Evolutionary conservation across 2,329 filamentous ascomycete species (phyloP).

Genomic region (Metarhizium humberi): DNA sequence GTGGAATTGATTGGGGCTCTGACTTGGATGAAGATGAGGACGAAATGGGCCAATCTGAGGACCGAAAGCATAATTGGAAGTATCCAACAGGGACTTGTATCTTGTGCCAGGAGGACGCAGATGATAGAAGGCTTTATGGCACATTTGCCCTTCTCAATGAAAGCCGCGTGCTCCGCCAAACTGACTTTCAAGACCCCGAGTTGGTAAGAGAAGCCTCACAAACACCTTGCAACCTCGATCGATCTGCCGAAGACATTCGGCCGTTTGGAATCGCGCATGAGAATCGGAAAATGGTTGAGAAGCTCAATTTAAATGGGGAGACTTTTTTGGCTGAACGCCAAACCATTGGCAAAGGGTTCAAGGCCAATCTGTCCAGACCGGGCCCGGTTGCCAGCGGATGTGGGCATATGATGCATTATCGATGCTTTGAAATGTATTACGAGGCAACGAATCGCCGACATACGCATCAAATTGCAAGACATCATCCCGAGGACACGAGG

Average conservation of each 20-base stretch:
- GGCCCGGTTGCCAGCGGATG: constrained; percentile 86
- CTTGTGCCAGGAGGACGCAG: constrained; percentile 90
- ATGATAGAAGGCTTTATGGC: constrained; percentile 80
- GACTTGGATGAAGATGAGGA: constrained; percentile 72
- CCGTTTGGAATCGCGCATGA: constrained; percentile 88
- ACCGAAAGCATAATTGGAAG: constrained; percentile 62
- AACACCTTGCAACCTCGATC: constrained; percentile 74
- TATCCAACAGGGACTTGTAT: constrained; percentile 93
- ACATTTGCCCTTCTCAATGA: constrained; percentile 86
- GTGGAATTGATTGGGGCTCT: constrained; percentile 73
- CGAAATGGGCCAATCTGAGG: constrained; percentile 44
- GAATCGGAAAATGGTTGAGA: constrained; percentile 69
- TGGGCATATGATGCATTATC: constrained; percentile 97
- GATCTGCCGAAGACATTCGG: constrained; percentile 70
- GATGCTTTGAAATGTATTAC: constrained; percentile 88
- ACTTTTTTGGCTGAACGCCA: constrained; percentile 67
- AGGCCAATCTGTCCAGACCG: constrained; percentile 51
- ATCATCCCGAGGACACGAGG: constrained; percentile 76
- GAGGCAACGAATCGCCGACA: constrained; percentile 78
- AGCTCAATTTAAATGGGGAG: constrained; percentile 63
- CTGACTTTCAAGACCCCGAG: constrained; percentile 70
- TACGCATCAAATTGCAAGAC: constrained; percentile 82
- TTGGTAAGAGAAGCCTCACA: constrained; percentile 75
- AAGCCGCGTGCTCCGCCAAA: constrained; percentile 79
- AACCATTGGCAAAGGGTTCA: constrained; percentile 83